Evolutionary conservation across 169 alveolate species (phyloP).

Genomic region (Cryptosporidium viatorum): DNA sequence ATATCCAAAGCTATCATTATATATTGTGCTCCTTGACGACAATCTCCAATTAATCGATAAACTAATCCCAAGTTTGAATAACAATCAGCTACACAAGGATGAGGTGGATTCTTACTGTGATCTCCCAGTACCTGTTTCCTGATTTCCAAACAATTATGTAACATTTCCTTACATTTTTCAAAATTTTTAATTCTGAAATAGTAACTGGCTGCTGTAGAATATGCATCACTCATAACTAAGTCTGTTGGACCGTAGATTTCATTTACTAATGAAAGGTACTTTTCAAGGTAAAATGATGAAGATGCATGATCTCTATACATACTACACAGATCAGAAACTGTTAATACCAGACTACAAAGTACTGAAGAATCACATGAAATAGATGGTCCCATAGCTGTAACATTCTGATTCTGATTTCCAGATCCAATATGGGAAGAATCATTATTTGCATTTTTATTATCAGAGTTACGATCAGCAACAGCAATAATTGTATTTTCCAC

Average conservation of each 20-base stretch:
- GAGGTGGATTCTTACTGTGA: slow-evolving; percentile 78
- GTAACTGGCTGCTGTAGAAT: slow-evolving; percentile 75
- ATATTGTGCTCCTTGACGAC: slow-evolving; percentile 84
- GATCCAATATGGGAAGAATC: slow-evolving; percentile 6
- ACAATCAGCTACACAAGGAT: slow-evolving; percentile 85
- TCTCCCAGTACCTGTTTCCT: slow-evolving; percentile 71
- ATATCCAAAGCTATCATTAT: slow-evolving; percentile 86
- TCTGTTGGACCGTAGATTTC: slow-evolving; percentile 76
- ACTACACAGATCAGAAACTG: slow-evolving; percentile 78
- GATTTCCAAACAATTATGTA: slow-evolving; percentile 60
- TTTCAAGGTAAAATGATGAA: slow-evolving; percentile 77
- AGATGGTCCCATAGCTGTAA: slow-evolving; percentile 76
- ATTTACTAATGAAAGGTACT: slow-evolving; percentile 61
- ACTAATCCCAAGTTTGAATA: slow-evolving; percentile 86
- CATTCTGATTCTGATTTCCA: background rate
- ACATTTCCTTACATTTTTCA: slow-evolving; percentile 37
- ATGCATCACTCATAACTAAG: slow-evolving; percentile 77
- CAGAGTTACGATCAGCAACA: slow-evolving; percentile 76
- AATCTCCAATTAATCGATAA: slow-evolving; percentile 83
- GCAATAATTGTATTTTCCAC: slow-evolving; percentile 85
- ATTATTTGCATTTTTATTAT: slow-evolving; percentile 28
- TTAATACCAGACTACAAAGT: slow-evolving; percentile 78
- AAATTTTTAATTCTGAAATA: slow-evolving; percentile 71
- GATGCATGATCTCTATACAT: slow-evolving; percentile 78
- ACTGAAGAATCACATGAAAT: slow-evolving; percentile 79